These are phyloP conservation scores for Citropsis articulata DNA, from an alignment of 345 rosid genomes.

Conservation along the genomic window DNA sequence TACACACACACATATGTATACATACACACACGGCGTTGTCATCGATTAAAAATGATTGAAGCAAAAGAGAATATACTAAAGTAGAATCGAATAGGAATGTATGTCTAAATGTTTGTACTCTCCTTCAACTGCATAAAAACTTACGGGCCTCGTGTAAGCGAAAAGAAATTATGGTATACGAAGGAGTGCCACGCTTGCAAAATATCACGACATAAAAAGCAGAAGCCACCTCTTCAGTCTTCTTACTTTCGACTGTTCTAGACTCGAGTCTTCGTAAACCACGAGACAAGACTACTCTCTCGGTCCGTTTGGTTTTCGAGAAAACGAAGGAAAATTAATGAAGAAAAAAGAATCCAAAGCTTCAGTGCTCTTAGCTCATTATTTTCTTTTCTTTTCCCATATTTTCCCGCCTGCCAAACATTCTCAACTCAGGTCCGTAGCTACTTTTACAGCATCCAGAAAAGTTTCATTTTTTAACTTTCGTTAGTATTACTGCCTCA, in stretches of 20 bases:
- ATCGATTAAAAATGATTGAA: too few species aligned
- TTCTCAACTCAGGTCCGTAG: neutral
- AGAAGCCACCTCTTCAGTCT: neutral
- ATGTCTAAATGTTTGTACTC: too few species aligned
- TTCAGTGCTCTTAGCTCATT: neutral
- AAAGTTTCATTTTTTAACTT: neutral
- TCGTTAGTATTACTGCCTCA: neutral
- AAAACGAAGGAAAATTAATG: neutral
- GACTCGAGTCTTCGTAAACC: neutral
- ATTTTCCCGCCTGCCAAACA: slow-evolving; percentile 1
- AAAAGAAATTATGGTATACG: neutral
- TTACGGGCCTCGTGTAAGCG: neutral
- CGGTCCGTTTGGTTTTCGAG: neutral
- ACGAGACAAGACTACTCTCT: neutral
- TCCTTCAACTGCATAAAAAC: too few species aligned
- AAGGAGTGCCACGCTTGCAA: neutral
- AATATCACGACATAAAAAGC: neutral
- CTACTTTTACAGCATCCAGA: neutral
- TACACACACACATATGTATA: rapidly evolving
- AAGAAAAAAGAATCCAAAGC: neutral
- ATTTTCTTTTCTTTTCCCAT: neutral
- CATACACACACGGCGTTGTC: too few species aligned
- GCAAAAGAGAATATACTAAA: too few species aligned
- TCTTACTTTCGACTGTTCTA: neutral
- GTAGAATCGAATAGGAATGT: too few species aligned